Conservation (phyloP, 768 basidiomycete species). For the Russula vinacea region DNA sequence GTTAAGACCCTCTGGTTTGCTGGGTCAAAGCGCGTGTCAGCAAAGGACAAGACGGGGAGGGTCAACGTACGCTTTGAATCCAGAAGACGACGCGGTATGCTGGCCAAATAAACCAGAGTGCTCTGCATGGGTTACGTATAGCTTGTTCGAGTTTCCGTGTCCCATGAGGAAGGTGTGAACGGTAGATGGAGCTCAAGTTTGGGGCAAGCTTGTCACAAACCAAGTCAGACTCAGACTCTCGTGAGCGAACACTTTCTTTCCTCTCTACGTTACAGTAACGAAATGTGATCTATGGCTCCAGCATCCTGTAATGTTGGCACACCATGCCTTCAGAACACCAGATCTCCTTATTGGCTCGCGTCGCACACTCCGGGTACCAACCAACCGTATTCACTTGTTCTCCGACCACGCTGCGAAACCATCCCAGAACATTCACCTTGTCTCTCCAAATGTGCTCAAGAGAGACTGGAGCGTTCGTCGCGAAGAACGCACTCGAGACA, state of each 20-base stretch:
- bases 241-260: slow-evolving; percentile 2
- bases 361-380: background rate
- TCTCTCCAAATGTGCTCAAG: background rate
- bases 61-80: slow-evolving; percentile 59
- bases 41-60: slow-evolving; percentile 27
- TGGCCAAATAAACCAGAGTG: slow-evolving; percentile 78
- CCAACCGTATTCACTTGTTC: background rate
- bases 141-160: slow-evolving; percentile 82
- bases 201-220: background rate
- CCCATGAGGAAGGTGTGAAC: slow-evolving; percentile 49
- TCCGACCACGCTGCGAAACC: slow-evolving; percentile 5
- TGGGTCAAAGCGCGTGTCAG: slow-evolving; percentile 33
- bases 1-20: slow-evolving; percentile 66
- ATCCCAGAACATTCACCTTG: background rate
- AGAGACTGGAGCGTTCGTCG: background rate
- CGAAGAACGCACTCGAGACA: background rate
- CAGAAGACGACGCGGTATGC: slow-evolving; percentile 71
- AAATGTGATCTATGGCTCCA: background rate
- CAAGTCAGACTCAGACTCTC: background rate
- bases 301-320: slow-evolving; percentile 10
- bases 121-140: slow-evolving; percentile 88
- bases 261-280: background rate
- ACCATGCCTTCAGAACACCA: slow-evolving; percentile 4
- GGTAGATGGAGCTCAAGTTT: background rate
- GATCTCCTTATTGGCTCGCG: slow-evolving; percentile 1